Percentiles rank a stretch among this genome's conserved stretches.
These are phyloP conservation scores for Pichia sp. DNA, from an alignment of 1,139 yeast genomes.

Conservation along the genomic window DNA sequence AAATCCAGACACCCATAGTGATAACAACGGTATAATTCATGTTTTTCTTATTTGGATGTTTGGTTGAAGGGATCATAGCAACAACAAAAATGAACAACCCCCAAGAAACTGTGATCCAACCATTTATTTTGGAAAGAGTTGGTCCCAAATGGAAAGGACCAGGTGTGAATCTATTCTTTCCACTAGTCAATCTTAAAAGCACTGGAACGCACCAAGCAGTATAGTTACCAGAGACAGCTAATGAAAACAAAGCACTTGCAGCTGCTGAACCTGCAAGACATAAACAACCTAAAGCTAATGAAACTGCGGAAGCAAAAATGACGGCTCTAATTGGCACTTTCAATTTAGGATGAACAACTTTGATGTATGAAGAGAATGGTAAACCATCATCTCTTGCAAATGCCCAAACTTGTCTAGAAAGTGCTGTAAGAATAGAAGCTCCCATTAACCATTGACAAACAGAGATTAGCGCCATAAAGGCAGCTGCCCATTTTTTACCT, in stretches of 20 bases:
- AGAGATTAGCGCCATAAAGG: conserved; percentile 54
- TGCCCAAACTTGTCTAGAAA: conserved; percentile 48
- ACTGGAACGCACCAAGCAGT: conserved; percentile 42
- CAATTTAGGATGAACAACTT: conserved; percentile 45
- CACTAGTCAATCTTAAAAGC: conserved; percentile 37
- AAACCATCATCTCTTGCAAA: conserved; percentile 47
- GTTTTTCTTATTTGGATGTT: conserved; percentile 32
- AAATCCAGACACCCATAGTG: conserved; percentile 41
- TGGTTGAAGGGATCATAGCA: conserved; percentile 35
- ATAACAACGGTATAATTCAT: conserved; percentile 61
- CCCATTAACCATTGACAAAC: conserved; percentile 66
- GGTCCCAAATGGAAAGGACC: conserved; percentile 32
- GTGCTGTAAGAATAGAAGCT: conserved; percentile 45
- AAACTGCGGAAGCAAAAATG: conserved; percentile 42
- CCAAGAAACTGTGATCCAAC: conserved; percentile 35
- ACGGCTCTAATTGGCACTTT: conserved; percentile 61
- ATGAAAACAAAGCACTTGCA: conserved; percentile 39
- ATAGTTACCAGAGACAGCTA: conserved; percentile 39
- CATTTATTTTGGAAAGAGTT: conserved; percentile 26
- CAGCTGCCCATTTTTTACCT: conserved; percentile 66
- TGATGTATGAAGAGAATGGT: conserved; percentile 41
- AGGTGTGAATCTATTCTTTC: conserved; percentile 31
- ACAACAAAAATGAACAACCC: conserved; percentile 32
- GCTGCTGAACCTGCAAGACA: conserved; percentile 33
- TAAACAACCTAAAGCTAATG: conserved; percentile 35